Percentiles rank a stretch among this genome's conserved stretches.
Evolutionary conservation across 495 filamentous ascomycete species (phyloP).

Genomic region (Oidiodendron maius): DNA sequence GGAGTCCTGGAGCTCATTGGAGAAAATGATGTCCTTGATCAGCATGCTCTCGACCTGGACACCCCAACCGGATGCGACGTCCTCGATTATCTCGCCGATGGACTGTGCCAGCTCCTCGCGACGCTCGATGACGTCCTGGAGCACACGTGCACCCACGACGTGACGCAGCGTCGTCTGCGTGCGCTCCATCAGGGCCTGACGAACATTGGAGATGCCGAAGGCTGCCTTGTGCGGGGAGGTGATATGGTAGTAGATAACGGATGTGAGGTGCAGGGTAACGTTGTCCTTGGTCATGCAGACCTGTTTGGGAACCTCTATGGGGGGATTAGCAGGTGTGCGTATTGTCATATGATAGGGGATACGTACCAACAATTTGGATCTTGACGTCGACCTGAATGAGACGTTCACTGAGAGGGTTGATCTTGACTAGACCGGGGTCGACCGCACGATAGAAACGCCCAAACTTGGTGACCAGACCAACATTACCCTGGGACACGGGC

Average conservation of each 20-base stretch:
- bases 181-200: constrained; percentile 90
- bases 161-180: constrained; percentile 98
- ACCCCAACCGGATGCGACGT: constrained; percentile 90
- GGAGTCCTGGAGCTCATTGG: constrained; percentile 91
- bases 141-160: constrained; percentile 90
- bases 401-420: constrained; percentile 92
- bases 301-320: constrained; percentile 82
- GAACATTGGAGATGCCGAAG: constrained; percentile 93
- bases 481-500: constrained; percentile 85
- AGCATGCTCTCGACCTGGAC: constrained; percentile 97
- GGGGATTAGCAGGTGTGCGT: constrained; percentile 9
- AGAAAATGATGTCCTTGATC: constrained; percentile 99
- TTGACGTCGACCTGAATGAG: constrained; percentile 95
- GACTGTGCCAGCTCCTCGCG: constrained; percentile 93
- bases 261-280: constrained; percentile 86
- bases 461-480: constrained; percentile 92
- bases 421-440: constrained; percentile 93
- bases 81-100: constrained; percentile 96
- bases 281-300: constrained; percentile 99
- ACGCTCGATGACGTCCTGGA: constrained; percentile 98
- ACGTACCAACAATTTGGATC: constrained; percentile 87
- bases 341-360: no score
- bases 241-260: constrained; percentile 99
- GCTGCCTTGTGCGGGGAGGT: constrained; percentile 92
- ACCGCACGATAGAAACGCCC: constrained; percentile 95